Evolutionary conservation across 73 alveolate genomes (phyloP), one percentile per base, ranked within the genome.

Genomic region (Paramecium bursaria): DNA sequence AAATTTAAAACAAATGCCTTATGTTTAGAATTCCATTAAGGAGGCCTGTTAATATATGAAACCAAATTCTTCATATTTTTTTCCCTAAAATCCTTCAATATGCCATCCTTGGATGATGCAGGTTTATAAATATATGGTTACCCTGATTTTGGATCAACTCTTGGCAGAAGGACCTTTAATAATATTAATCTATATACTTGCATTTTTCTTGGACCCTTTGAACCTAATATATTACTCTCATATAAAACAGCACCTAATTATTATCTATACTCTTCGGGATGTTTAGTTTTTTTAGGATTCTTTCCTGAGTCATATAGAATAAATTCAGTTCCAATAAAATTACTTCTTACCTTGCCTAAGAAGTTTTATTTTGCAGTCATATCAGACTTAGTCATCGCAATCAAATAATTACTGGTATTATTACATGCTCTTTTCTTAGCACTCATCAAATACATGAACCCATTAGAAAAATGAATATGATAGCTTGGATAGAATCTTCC

Each of bases 121-220:
- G 96, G 96, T 44, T 86, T 90, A 55, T 85, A 89, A 1, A 76
- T 47, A 26, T 54, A 67, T 3, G 46, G 31, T 17, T 90, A 54
- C 4, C 86, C 92, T 14, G 51, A 50, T 49, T 73, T 44, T 9
- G 47, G 75, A 50, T 91, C 86, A 19, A 89, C 15, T 11, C 88
- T 92, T 0, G 98, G 98, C 19, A 92, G 14, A 14, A 94, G 29
- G 13, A 92, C 88, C 75, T 75, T 75, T 17, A 27, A n/a, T 30
- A 30, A 7, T 30, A 57, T 2, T 30, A 57, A n/a, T 30, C 2
- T 15, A 57, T 67, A 67, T n/a, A n/a, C 93, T 52, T 86, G 57
- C 98, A 94, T 94, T 86, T 92, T 94, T 73, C 98, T 85, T 7
- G 98, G 98, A 17, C 98, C 98, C 86, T 91, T 94, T 3, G 94